A percentile compares a stretch with the other conserved stretches of the same genome.
Evolutionary conservation across 371 early-diverging fungal genomes (phyloP).

Genomic region (Mortierella sp.): DNA sequence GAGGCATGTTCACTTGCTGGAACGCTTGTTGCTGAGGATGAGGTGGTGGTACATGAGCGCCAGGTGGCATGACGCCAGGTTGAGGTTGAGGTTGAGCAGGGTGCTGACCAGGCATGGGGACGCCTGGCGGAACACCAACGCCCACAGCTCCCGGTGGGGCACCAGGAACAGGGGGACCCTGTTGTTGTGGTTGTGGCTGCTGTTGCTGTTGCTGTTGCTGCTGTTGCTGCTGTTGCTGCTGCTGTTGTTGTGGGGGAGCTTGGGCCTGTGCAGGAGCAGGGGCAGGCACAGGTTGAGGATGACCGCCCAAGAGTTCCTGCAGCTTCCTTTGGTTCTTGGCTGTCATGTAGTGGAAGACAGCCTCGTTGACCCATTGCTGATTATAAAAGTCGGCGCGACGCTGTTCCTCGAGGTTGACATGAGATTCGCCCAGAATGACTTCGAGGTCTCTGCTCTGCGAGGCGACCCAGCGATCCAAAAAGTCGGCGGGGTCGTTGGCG

Average conservation of each 20-base stretch:
- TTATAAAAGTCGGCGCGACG: constrained; percentile 85
- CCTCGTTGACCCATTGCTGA: constrained; percentile 89
- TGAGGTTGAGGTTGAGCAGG: too few species aligned
- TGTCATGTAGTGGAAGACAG: constrained; percentile 87
- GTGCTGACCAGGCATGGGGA: too few species aligned
- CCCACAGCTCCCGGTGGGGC: too few species aligned
- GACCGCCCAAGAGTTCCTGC: constrained; percentile 45
- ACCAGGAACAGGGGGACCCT: too few species aligned
- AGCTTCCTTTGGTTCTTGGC: constrained; percentile 63
- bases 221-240: constrained; percentile 6
- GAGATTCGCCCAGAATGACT: constrained; percentile 85
- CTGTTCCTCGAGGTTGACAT: constrained; percentile 85
- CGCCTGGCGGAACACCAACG: too few species aligned
- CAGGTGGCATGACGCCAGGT: not conserved
- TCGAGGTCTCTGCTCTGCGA: constrained; percentile 93
- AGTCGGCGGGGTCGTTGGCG: constrained; percentile 86
- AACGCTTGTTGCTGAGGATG: constrained; percentile 17
- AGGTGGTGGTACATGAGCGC: constrained; percentile 8
- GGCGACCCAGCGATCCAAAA: constrained; percentile 93
- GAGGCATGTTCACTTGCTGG: constrained; percentile 24
- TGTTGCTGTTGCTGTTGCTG: constrained; percentile 1
- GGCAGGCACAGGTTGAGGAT: constrained; percentile 18
- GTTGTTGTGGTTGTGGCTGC: constrained; percentile 1
- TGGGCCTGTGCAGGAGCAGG: constrained; percentile 12
- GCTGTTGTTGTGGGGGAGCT: constrained; percentile 17